Evolutionary conservation across 164 flowering plant genomes (phyloP), one percentile per base, ranked within the genome.

Genomic region (Stephania cephalantha): DNA sequence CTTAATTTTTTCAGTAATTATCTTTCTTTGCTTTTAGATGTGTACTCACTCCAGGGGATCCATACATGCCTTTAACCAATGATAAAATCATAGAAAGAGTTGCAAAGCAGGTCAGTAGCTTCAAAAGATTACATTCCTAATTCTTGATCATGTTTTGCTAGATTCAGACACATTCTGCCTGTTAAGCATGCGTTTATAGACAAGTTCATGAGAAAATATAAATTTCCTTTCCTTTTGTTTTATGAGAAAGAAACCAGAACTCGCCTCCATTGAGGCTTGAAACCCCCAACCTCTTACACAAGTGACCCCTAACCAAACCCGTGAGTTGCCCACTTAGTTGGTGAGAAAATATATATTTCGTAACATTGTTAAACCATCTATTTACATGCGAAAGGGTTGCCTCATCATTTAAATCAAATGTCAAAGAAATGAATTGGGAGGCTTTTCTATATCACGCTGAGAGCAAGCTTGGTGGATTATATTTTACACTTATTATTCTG

Each of bases 31-130:
- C 71, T 80, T 84, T 72, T 88, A 95, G 99, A 77, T 92, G 97
- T 83, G 98, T 95, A 68, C 90, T 95, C 52, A 95, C 99, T 35
- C 99, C 99, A 18, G 99, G 97, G 46, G 96, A 95, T 79, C 99
- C 99, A 12, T 95, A 93, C 86, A 95, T 95, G 99, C 94, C 96
- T 29, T 83, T 95, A 71, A 83, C 87, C 73, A 95, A 95, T 81
- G 91, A 89, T 25, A 86, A 95, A 82, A 95, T 95, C 73, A 82
- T 95, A 75, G 80, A 81, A 50, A 85, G 94, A 85, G 97, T 95
- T 44, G 72, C 89, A 65, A 89, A 90, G 78, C 97, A 95, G 98
- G 98, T 93, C 5, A 71, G 87, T 79, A 20, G 50, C 13, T 31
- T 71, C 72, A 35, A 46, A 22, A 6, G 20, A 71, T 9, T 17